phyloP scores from a whole-genome alignment of 2,329 filamentous ascomycete genomes.

The Diaporthe aspalathi region DNA sequence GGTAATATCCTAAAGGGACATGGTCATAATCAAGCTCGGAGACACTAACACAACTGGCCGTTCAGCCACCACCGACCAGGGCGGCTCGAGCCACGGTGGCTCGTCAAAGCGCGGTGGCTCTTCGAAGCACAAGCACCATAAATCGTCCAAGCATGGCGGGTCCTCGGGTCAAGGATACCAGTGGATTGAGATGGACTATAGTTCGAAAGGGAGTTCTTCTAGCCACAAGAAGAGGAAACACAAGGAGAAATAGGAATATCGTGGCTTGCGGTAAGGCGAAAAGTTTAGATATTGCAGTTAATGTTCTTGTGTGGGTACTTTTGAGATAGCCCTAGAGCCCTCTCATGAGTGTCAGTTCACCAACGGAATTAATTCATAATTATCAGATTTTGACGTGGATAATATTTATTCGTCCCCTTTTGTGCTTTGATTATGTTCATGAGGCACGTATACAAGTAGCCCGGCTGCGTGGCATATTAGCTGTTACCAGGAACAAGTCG shows the following conservation, averaged over 20 bases:
- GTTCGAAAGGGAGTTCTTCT: constrained; percentile 5
- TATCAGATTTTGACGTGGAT: no score
- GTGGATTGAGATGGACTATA: constrained; percentile 34
- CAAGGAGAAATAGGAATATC: not conserved
- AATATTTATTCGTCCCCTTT: not conserved
- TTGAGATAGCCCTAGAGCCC: not conserved
- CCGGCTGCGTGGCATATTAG: no score
- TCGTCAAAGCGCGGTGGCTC: constrained; percentile 30
- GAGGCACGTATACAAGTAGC: no score
- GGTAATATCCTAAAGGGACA: not conserved
- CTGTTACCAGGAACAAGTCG: no score
- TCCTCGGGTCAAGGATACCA: constrained; percentile 30
- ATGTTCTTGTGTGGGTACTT: not conserved
- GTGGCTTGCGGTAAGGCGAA: not conserved
- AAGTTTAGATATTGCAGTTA: not conserved
- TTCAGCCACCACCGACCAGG: constrained; percentile 6
- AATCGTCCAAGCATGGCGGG: constrained; percentile 27
- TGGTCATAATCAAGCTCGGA: not conserved
- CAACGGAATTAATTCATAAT: no score
- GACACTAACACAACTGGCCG: constrained; percentile 5
- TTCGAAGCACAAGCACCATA: constrained; percentile 33
- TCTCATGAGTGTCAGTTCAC: not conserved
- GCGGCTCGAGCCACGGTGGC: constrained; percentile 34
- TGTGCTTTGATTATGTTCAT: not conserved
- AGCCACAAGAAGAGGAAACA: constrained; percentile 24